Evolutionary conservation across 202 grass and related monocot genomes (phyloP).

Genomic region (Zizania palustris): DNA sequence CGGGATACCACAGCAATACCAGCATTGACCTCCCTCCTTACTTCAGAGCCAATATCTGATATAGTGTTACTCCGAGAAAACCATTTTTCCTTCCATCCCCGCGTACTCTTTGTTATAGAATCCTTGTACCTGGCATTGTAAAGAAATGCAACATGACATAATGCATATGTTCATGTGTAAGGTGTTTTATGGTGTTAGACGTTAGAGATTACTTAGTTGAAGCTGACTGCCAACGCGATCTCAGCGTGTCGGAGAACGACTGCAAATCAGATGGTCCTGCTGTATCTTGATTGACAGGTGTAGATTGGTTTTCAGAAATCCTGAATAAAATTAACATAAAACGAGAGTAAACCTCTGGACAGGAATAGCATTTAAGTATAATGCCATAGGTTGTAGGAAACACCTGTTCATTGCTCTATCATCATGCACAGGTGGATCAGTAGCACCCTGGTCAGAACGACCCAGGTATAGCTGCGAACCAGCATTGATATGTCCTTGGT

Average conservation of each 20-base stretch:
- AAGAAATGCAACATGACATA: slow-evolving; percentile 26
- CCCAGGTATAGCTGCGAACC: slow-evolving; percentile 38
- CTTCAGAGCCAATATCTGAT: slow-evolving; percentile 74
- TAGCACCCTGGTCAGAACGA: slow-evolving; percentile 38
- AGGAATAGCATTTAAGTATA: slow-evolving; percentile 3
- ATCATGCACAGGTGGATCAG: slow-evolving; percentile 29
- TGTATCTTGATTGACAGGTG: slow-evolving; percentile 53
- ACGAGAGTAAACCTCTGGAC: neutral
- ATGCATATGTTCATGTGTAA: neutral
- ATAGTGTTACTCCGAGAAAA: slow-evolving; percentile 71
- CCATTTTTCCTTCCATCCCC: slow-evolving; percentile 79
- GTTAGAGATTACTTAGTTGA: slow-evolving; percentile 65
- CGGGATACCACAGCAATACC: slow-evolving; percentile 75
- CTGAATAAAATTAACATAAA: slow-evolving; percentile 40
- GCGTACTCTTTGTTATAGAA: slow-evolving; percentile 71
- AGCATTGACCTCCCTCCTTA: slow-evolving; percentile 79
- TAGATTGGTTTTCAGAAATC: slow-evolving; percentile 49
- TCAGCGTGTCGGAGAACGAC: slow-evolving; percentile 69
- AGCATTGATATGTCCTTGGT: slow-evolving; percentile 41
- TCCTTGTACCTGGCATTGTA: slow-evolving; percentile 72
- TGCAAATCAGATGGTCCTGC: slow-evolving; percentile 69
- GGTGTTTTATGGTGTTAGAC: slow-evolving; percentile 16
- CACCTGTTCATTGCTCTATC: slow-evolving; percentile 52
- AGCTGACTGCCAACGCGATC: slow-evolving; percentile 66
- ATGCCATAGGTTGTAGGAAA: slow-evolving; percentile 18